Evolutionary conservation across 805 yeast species (phyloP).

Genomic region (Pichia manshurica): DNA sequence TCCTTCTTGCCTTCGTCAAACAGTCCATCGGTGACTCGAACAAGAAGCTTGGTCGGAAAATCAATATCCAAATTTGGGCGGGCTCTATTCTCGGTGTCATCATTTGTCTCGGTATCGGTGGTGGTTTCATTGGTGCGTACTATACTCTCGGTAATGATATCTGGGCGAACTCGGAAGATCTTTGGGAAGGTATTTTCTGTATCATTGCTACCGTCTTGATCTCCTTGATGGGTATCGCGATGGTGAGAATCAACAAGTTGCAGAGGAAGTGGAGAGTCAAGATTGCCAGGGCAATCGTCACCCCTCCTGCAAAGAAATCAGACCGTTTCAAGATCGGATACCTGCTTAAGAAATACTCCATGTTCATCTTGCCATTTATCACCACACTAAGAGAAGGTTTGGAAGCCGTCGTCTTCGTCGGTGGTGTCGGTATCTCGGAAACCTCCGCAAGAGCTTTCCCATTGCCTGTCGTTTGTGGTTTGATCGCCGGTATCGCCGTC

Average conservation of each 20-base stretch:
- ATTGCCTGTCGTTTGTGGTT: slow-evolving; percentile 84
- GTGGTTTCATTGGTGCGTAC: slow-evolving; percentile 91
- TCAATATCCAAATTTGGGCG: slow-evolving; percentile 68
- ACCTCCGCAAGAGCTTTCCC: slow-evolving; percentile 64
- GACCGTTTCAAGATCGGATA: slow-evolving; percentile 52
- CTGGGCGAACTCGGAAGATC: slow-evolving; percentile 82
- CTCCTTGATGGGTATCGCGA: slow-evolving; percentile 91
- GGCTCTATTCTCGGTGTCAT: slow-evolving; percentile 73
- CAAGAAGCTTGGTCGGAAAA: slow-evolving; percentile 45
- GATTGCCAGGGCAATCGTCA: slow-evolving; percentile 77
- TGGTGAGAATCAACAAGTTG: slow-evolving; percentile 94
- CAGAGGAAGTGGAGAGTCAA: slow-evolving; percentile 95
- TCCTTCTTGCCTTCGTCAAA: slow-evolving; percentile 82
- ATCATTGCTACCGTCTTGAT: slow-evolving; percentile 85
- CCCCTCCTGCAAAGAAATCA: slow-evolving; percentile 42
- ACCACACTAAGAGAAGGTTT: slow-evolving; percentile 95
- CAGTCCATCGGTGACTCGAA: slow-evolving; percentile 63
- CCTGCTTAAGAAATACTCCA: slow-evolving; percentile 66
- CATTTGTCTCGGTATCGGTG: slow-evolving; percentile 79
- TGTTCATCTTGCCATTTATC: slow-evolving; percentile 85
- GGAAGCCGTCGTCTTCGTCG: slow-evolving; percentile 93
- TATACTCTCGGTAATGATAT: slow-evolving; percentile 75
- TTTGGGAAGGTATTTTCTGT: slow-evolving; percentile 97
- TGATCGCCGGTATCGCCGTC: slow-evolving; percentile 67
- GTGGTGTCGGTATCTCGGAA: slow-evolving; percentile 76